Evolutionary conservation across 1,284 basidiomycete genomes (phyloP).

Genomic region (Cystobasidiaceae sp.): DNA sequence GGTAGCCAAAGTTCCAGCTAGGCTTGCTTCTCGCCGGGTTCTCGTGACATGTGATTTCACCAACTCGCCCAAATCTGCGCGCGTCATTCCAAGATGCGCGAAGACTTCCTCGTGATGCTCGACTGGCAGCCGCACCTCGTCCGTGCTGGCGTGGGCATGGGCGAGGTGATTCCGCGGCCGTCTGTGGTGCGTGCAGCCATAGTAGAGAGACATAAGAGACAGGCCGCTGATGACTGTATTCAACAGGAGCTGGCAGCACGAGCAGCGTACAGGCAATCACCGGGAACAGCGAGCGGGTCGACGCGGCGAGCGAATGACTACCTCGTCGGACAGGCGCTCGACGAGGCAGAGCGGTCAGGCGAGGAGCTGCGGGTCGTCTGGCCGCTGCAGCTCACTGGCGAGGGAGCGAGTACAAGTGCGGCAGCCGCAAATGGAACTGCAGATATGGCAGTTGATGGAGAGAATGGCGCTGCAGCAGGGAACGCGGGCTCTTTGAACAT

Average conservation of each 20-base stretch:
- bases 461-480: neutral
- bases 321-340: slow-evolving; percentile 73
- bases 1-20: too few species aligned
- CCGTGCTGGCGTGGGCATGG: slow-evolving; percentile 70
- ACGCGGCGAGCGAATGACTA: slow-evolving; percentile 68
- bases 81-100: slow-evolving; percentile 56
- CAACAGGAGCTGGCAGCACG: neutral
- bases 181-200: slow-evolving; percentile 56
- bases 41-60: too few species aligned
- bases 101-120: slow-evolving; percentile 72
- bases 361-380: slow-evolving; percentile 70
- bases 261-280: slow-evolving; percentile 55
- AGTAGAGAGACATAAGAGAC: too few species aligned
- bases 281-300: slow-evolving; percentile 63
- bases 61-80: too few species aligned
- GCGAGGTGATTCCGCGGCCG: slow-evolving; percentile 71
- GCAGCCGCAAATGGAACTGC: neutral
- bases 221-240: too few species aligned
- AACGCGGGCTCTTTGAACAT: neutral
- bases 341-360: slow-evolving; percentile 67
- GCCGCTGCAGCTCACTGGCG: too few species aligned
- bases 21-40: too few species aligned
- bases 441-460: neutral
- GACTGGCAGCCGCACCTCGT: slow-evolving; percentile 67
- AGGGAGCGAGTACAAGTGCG: neutral